phyloP scores from a whole-genome alignment of 257 asterid species.

The Ocimum tenuiflorum region DNA sequence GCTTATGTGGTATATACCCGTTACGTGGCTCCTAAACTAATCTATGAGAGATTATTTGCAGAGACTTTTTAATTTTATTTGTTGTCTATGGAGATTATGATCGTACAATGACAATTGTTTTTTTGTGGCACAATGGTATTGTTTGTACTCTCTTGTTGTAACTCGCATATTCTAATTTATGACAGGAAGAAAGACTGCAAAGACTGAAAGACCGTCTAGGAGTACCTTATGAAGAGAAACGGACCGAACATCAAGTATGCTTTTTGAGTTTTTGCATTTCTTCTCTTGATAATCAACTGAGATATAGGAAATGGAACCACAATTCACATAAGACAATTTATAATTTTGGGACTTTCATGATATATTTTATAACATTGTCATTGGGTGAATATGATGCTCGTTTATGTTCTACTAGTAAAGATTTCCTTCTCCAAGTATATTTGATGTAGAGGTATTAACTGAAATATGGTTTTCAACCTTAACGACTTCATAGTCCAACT shows the following conservation, averaged over 20 bases:
- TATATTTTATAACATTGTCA: neutral
- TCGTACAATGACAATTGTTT: neutral
- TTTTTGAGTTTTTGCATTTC: slow-evolving; percentile 19
- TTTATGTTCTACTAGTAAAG: neutral
- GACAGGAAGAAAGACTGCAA: slow-evolving; percentile 69
- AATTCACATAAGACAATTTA: too few species aligned
- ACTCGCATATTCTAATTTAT: slow-evolving; percentile 14
- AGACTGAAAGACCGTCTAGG: slow-evolving; percentile 70
- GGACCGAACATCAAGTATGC: slow-evolving; percentile 67
- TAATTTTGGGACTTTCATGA: neutral
- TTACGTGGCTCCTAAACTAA: neutral
- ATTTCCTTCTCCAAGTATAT: neutral
- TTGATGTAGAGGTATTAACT: neutral
- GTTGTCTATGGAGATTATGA: neutral
- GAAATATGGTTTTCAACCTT: slow-evolving; percentile 3
- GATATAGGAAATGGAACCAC: neutral
- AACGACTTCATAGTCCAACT: slow-evolving; percentile 15
- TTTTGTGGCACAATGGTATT: neutral
- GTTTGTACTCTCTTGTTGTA: slow-evolving; percentile 2
- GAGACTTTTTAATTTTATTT: too few species aligned
- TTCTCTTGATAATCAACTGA: neutral
- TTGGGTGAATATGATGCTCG: neutral
- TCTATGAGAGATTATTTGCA: neutral
- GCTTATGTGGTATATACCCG: neutral
- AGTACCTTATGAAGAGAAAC: slow-evolving; percentile 73